Evolutionary conservation across 495 filamentous ascomycete genomes (phyloP).

Genomic region (Hypomontagnella monticulosa): DNA sequence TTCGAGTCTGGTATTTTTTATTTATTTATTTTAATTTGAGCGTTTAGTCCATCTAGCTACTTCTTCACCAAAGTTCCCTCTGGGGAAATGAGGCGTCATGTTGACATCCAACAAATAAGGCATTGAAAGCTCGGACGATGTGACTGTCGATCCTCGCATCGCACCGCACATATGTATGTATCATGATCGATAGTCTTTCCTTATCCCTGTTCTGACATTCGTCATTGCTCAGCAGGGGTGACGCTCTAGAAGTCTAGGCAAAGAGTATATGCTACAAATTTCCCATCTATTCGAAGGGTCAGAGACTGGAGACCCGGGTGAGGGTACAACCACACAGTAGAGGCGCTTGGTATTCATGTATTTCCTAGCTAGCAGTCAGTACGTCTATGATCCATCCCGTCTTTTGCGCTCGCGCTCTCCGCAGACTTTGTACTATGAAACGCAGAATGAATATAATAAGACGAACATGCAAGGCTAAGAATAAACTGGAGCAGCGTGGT

Average conservation of each 20-base stretch:
- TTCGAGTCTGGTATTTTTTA: conserved; percentile 16
- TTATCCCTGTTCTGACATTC: conserved; percentile 38
- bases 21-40: conserved; percentile 25
- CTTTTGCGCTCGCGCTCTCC: conserved; percentile 2
- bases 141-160: conserved; percentile 45
- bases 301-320: neutral
- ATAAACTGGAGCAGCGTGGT: conserved; percentile 34
- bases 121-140: conserved; percentile 45
- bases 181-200: conserved; percentile 41
- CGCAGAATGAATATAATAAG: conserved; percentile 19
- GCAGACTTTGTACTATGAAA: conserved; percentile 9
- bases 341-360: no score
- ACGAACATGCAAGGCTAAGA: conserved; percentile 42
- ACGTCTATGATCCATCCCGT: neutral
- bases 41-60: conserved; percentile 1
- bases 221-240: conserved; percentile 39
- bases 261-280: conserved; percentile 7
- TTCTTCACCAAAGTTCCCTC: conserved; percentile 30
- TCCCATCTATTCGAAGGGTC: neutral
- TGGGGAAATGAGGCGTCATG: conserved; percentile 44
- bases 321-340: neutral
- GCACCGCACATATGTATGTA: conserved; percentile 38
- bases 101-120: conserved; percentile 38
- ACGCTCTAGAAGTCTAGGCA: conserved; percentile 23
- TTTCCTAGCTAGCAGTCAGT: no score